Base-by-base conservation (phyloP, 1,284 basidiomycete genomes). In the Volvariella volvacea region DNA sequence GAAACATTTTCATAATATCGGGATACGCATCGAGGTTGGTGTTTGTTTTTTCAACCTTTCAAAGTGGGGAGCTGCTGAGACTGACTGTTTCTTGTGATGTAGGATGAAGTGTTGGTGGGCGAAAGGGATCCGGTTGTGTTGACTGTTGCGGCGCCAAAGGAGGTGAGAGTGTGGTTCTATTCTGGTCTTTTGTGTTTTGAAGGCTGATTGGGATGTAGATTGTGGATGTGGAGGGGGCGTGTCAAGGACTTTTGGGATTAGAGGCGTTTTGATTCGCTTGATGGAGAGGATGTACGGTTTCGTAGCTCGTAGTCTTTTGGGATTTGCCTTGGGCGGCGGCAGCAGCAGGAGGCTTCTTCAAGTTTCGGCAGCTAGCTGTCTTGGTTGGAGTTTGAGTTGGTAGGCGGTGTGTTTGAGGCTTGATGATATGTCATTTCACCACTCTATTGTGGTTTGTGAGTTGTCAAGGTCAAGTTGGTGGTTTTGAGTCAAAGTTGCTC, bases 91-190 rank as follows among this genome's bases (percentile, higher is more conserved):
- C 17, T 48, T 22, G 17, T 36, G 52, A 22, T 53, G 15, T 51
- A 90, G 82, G 93, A 96, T 55, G 91, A 93, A 54, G 83, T 96
- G 0, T 70, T 93, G 1, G 74, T 96, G 7, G 78, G 82, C 1
- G 70, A 79, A 51, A 67, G 82, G 19, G 70, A 87, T 46, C 78
- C 86, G 0, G 62, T 76, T 3, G 74, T 96, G 0, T 64, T 96
- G 7, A 85, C 80, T 34, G 80, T 82, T 7, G 68, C 80, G 38
- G 92, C 91, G 25, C 93, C 93, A 0, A 95, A 95, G 58, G 93
- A 96, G 76, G 83, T 87, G 38, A 39, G 73, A n/a, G n/a, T n/a
- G n/a, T 52, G 4, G 21, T 42, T 22, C 30, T 44, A 16, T 46
- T 45, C 40, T 36, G 20, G 22, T 6, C 16, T 39, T 41, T 7